Evolutionary conservation across 768 basidiomycete genomes (phyloP), one percentile per base, ranked within the genome.

Genomic region (Baorangia bicolor): DNA sequence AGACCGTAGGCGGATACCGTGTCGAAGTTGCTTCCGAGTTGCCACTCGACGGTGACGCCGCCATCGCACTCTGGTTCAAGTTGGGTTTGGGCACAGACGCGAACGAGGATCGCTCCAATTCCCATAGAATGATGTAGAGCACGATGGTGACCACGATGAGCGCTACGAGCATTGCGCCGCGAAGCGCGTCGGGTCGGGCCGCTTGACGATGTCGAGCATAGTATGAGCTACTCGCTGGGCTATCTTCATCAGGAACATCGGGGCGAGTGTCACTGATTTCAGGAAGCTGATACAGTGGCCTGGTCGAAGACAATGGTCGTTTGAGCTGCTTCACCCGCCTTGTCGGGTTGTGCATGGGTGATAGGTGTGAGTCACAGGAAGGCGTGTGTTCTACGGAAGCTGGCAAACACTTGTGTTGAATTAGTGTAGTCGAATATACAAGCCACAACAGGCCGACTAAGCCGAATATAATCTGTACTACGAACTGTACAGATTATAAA

Each of bases 91-190:
- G 35, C 33, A 44, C 31, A 0, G 55, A 41, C 1, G 13, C 18
- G 21, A 56, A 57, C 18, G 60, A 63, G 18, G 56, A 48, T 46
- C 50, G 47, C 10, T 60, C 62, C 21, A 61, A 23, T 13, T 70
- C 52, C 49, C 61, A 60, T 14, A 69, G 49, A 5, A 59, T 31
- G 31, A 64, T 28, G 42, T 66, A 70, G 51, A 70, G 67, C 20
- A 62, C 49, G 31, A 66, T n/a, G 21, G 55, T 62, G 38, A 66
- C 56, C 37, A 57, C 40, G 25, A 66, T 31, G 31, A 69, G 57
- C 1, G 55, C 57, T 23, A 58, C 40, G 43, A 68, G 49, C 40
- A 66, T 55, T 3, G 49, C 51, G 2, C 60, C 57, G 25, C 55
- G 59, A 40, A 69, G 13, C 0, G 51, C 34, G 37, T 62, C 49